Percentiles rank a stretch among this genome's conserved stretches.
phyloP scores from a whole-genome alignment of 1,284 basidiomycete genomes.

The Coriolopsis trogii region DNA sequence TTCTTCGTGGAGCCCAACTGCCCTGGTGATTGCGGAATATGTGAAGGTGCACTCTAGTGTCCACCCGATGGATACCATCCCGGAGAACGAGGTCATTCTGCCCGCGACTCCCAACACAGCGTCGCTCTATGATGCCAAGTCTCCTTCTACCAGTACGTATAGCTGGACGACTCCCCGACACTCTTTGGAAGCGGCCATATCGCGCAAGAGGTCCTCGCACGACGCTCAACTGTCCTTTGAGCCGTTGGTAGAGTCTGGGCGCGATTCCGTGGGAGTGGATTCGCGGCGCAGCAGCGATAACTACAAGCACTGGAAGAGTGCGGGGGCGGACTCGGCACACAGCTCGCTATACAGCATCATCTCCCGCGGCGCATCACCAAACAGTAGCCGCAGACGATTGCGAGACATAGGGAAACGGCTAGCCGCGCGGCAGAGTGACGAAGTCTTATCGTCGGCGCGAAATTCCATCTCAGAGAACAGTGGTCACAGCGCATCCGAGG shows the following conservation, averaged over 20 bases:
- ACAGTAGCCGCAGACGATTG: constrained; percentile 44
- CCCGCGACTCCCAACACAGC: constrained; percentile 30
- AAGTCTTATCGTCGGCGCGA: constrained; percentile 46
- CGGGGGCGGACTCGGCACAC: constrained; percentile 37
- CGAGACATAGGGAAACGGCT: constrained; percentile 43
- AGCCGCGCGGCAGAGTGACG: constrained; percentile 47
- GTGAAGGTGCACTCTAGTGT: constrained; percentile 41
- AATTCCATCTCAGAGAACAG: constrained; percentile 52
- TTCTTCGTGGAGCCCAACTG: constrained; percentile 59
- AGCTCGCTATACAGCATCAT: constrained; percentile 40
- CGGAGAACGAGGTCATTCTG: constrained; percentile 38
- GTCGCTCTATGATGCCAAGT: constrained; percentile 37
- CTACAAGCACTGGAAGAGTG: constrained; percentile 38
- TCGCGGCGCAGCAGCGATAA: constrained; percentile 50
- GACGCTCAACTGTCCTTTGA: constrained; percentile 49
- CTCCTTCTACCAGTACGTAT: constrained; percentile 35
- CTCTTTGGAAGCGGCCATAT: constrained; percentile 45
- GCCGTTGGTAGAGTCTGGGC: constrained; percentile 35
- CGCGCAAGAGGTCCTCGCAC: constrained; percentile 40
- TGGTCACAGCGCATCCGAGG: constrained; percentile 40
- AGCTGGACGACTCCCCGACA: constrained; percentile 38
- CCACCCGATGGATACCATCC: constrained; percentile 48
- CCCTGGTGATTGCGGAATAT: constrained; percentile 68
- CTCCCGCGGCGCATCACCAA: constrained; percentile 44
- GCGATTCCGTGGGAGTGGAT: constrained; percentile 41